These are phyloP conservation scores for Drosera spatulata DNA, from an alignment of 179 eudicot species.

Conservation along the genomic window DNA sequence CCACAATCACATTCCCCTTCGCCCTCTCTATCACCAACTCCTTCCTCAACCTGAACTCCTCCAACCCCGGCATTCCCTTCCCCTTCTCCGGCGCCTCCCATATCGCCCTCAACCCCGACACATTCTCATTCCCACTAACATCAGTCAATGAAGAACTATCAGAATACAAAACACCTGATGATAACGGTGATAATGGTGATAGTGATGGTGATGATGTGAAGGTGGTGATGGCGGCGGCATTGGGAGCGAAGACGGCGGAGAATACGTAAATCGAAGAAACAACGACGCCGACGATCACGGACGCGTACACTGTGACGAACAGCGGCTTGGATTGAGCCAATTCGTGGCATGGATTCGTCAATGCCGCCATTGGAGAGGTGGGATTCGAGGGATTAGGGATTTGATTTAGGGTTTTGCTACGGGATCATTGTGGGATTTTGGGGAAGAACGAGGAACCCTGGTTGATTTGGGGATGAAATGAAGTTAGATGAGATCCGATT, in stretches of 20 bases:
- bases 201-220: constrained; percentile 16
- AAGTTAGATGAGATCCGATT: no score
- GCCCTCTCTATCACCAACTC: constrained; percentile 73
- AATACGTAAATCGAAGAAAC: constrained; percentile 66
- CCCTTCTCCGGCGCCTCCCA: constrained; percentile 53
- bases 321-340: constrained; percentile 47
- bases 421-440: no score
- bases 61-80: constrained; percentile 57
- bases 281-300: constrained; percentile 51
- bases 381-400: neutral
- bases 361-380: constrained; percentile 9
- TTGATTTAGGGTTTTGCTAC: no score
- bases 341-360: constrained; percentile 20
- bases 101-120: constrained; percentile 22
- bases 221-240: constrained; percentile 9
- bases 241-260: constrained; percentile 57
- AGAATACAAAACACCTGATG: constrained; percentile 25
- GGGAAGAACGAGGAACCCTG: no score
- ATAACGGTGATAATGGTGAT: neutral
- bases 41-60: constrained; percentile 61
- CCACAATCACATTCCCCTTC: constrained; percentile 61
- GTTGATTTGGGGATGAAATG: no score
- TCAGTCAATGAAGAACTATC: constrained; percentile 22
- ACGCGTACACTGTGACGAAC: constrained; percentile 57
- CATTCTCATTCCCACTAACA: constrained; percentile 7